Evolutionary conservation across 1,284 basidiomycete genomes (phyloP), one percentile per base, ranked within the genome.

Genomic region (Ustilago vetiveriae): DNA sequence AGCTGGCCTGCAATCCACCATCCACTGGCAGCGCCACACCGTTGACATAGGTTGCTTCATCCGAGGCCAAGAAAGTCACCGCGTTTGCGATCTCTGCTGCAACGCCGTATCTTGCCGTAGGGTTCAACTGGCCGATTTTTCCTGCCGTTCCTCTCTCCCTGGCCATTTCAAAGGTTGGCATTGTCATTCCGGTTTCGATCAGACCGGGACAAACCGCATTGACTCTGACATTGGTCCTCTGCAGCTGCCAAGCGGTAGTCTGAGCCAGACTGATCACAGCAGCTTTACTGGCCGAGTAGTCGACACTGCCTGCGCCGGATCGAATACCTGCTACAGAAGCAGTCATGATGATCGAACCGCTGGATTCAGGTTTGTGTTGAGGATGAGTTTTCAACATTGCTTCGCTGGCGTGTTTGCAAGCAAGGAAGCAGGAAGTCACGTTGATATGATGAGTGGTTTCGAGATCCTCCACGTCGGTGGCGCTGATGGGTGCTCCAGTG

Each of bases 161-260:
- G 26, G 94, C 92, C 52, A 87, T 86, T 24, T 91, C 88, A 74
- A 96, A 96, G 17, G 88, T 86, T 6, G 77, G 76, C 49, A 83
- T 83, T 0, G 93, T 93, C 91, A 94, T 93, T 30, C 89, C 90
- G 2, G 92, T 94, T 38, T 94, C 90, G 74, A 96, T 93, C 44
- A 96, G 83, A 17, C 94, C 94, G 2, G 94, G 94, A 77, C 92
- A 94, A 65, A 96, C 88, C 16, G 90, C 87, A 82, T 96, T 96
- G 66, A 95, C 90, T 33, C 94, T 89, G 64, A 97, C 86, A 81
- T 92, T 90, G 2, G 88, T 89, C 69, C 87, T 89, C 59, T 88
- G 86, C n/a, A 95, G 86, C 81, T 93, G 91, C 82, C 90, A 92
- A 1, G 89, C 87, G 7, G 88, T 85, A 1, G 90, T 92, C 74